A percentile compares a stretch with the other conserved stretches of the same genome.
Evolutionary conservation across 345 rosid genomes (phyloP).

Genomic region (Ceriops tagal): DNA sequence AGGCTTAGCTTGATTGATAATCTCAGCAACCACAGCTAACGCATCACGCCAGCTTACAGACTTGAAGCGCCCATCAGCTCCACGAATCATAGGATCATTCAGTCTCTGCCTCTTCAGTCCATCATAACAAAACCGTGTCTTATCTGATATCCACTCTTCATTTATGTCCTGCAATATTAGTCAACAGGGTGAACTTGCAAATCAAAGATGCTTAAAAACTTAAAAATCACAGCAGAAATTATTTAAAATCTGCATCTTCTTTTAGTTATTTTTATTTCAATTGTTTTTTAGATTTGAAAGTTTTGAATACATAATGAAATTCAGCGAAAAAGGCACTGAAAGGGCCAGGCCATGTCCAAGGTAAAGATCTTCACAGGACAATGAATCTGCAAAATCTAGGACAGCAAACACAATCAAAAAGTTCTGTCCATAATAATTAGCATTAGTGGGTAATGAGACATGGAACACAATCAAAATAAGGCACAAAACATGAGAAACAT

Average conservation of each 20-base stretch:
- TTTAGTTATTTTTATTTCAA: no score
- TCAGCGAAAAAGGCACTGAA: no score
- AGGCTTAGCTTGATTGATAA: conserved; percentile 66
- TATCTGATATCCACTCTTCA: conserved; percentile 99
- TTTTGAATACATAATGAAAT: no score
- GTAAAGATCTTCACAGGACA: no score
- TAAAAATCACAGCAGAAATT: neutral
- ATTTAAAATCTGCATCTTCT: no score
- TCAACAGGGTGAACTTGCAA: conserved; percentile 11
- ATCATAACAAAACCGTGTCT: conserved; percentile 91
- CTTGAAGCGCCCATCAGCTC: conserved; percentile 83
- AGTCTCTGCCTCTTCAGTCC: conserved; percentile 99
- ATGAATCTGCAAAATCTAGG: no score
- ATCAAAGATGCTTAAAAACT: conserved; percentile 3
- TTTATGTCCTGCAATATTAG: conserved; percentile 75
- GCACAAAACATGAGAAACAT: neutral
- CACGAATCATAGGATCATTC: conserved; percentile 97
- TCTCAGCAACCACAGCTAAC: conserved; percentile 82
- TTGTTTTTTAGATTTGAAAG: no score
- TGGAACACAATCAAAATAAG: no score
- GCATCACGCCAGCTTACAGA: conserved; percentile 96
- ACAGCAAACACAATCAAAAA: no score
- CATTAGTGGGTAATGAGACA: no score
- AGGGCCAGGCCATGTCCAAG: no score
- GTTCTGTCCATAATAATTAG: no score